A percentile compares a stretch with the other conserved stretches of the same genome.
Evolutionary conservation across 164 flowering plant genomes (phyloP).

Genomic region (Platanus orientalis): DNA sequence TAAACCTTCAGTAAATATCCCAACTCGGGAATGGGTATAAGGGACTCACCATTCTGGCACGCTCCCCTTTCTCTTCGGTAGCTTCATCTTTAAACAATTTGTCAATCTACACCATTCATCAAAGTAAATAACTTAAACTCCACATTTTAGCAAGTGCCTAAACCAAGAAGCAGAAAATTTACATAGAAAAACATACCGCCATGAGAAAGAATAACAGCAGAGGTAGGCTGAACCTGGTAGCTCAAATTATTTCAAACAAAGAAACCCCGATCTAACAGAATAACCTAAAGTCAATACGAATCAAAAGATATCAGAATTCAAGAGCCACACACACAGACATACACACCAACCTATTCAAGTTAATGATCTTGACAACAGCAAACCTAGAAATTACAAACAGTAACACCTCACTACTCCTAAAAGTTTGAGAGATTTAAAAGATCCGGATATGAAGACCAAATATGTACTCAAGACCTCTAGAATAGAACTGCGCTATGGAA

Average conservation of each 20-base stretch:
- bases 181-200: conserved; percentile 10
- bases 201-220: conserved; percentile 1
- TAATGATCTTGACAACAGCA: too few species aligned
- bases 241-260: neutral
- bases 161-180: neutral
- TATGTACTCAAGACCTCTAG: too few species aligned
- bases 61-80: conserved; percentile 93
- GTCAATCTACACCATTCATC: conserved; percentile 40
- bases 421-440: neutral
- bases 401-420: neutral
- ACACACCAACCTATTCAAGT: too few species aligned
- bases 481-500: too few species aligned
- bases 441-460: neutral
- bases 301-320: neutral
- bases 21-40: neutral
- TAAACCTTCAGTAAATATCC: too few species aligned
- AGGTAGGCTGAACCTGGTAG: neutral
- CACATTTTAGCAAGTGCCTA: neutral
- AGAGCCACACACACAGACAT: neutral
- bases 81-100: conserved; percentile 91
- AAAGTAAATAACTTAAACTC: neutral
- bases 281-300: neutral
- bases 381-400: neutral
- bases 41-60: conserved; percentile 85
- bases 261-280: neutral